Evolutionary conservation across 1,284 basidiomycete species (phyloP).

Genomic region (Stygiomarasmius scandens): DNA sequence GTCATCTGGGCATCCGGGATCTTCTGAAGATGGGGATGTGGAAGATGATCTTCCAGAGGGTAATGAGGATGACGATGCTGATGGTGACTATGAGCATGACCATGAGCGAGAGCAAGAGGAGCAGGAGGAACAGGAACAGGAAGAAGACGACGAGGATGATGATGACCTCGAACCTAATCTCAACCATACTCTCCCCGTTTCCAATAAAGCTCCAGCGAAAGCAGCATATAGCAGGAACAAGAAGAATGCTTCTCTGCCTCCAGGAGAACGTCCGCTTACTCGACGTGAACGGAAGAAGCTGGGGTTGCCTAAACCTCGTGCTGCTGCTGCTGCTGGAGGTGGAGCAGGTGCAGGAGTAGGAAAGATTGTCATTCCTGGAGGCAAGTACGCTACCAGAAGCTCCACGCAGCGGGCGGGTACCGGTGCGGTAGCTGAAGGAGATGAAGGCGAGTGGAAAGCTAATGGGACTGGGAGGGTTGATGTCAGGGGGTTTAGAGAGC

Average conservation of each 20-base stretch:
- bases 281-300: conserved; percentile 67
- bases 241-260: conserved; percentile 16
- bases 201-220: neutral
- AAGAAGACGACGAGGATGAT: conserved; percentile 15
- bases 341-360: conserved; percentile 41
- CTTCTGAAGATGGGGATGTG: neutral
- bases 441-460: conserved; percentile 62
- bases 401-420: conserved; percentile 2
- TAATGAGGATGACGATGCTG: conserved; percentile 3
- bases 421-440: conserved; percentile 33
- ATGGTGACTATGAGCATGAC: neutral
- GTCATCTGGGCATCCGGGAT: conserved; percentile 23
- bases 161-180: conserved; percentile 13
- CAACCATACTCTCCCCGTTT: conserved; percentile 2
- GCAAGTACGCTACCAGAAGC: conserved; percentile 40
- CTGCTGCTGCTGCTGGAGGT: conserved; percentile 28
- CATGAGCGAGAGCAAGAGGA: conserved; percentile 4
- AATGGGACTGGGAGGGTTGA: conserved; percentile 78
- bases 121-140: conserved; percentile 9
- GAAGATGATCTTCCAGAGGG: neutral
- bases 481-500: conserved; percentile 77
- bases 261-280: conserved; percentile 47
- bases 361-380: conserved; percentile 63
- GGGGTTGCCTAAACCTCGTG: conserved; percentile 59
- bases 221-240: conserved; percentile 19